Evolutionary conservation across 2,329 filamentous ascomycete species (phyloP), one percentile per base, ranked within the genome.

Genomic region (Diplodia sapinea): DNA sequence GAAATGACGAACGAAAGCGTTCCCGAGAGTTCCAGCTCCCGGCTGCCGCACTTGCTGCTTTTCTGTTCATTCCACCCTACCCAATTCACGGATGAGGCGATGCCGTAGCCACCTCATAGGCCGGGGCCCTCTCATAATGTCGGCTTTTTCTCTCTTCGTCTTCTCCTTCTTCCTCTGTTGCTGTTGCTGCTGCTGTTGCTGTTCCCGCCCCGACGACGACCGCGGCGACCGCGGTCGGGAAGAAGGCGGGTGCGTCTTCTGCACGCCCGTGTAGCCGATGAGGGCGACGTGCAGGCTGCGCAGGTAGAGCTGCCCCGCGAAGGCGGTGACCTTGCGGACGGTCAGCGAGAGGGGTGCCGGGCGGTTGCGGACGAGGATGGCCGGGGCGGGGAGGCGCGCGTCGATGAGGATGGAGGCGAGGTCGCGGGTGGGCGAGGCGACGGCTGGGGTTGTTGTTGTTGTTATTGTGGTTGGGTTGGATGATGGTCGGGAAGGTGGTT

Each of bases 311-410:
- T 62, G 59, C 23, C 59, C 59, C 6, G 59, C 8, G 59, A 62
- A 62, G 59, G 43, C 59, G 59, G 51, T 51, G 59, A 38, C 59
- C 43, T 62, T 62, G 43, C 59, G 59, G 59, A 62, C 26, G 12
- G 26, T 62, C 23, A 62, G 31, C 29, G 49, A 47, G 29, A 62
- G 59, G 4, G 43, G 40, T 0, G 33, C 29, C 43, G 50, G 43
- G 29, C 50, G 59, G 59, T 62, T 62, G 59, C 43, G 50, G 59
- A 38, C 23, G 43, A 62, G 43, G 17, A 50, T 51, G 15, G 43
- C 59, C 1, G 59, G 59, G 9, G 33, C 36, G 29, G 57, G 57
- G 1, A 62, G 57, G 8, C 57, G 57, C 3, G 43, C 43, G n/a
- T 62, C 59, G 17, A 62, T 47, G 38, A 51, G 59, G 40, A 62